Percentiles rank a stretch among this genome's conserved stretches.
These are phyloP conservation scores for Pichia sporocuriosa DNA, from an alignment of 805 yeast species.

Conservation along the genomic window DNA sequence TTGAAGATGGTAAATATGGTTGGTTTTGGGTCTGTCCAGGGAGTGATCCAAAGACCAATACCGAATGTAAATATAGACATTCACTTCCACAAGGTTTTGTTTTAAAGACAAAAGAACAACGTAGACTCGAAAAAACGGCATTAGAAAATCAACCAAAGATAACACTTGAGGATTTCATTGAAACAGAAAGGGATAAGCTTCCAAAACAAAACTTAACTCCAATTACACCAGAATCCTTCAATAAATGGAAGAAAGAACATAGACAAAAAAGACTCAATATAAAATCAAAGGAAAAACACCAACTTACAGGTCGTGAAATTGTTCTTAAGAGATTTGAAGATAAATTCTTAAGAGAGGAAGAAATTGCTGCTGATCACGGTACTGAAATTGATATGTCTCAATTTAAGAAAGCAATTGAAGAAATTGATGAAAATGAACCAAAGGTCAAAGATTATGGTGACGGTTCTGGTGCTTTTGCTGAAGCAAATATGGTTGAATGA, in stretches of 20 bases:
- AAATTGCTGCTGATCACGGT: conserved; percentile 38
- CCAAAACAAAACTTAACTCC: conserved; percentile 77
- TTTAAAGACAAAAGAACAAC: conserved; percentile 93
- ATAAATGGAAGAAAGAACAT: conserved; percentile 75
- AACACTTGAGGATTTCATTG: conserved; percentile 92
- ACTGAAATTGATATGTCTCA: conserved; percentile 52
- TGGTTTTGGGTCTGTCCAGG: conserved; percentile 99
- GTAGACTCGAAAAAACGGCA: conserved; percentile 80
- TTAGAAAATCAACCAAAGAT: conserved; percentile 80
- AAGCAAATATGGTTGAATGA: conserved; percentile 19
- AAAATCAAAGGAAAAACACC: conserved; percentile 21
- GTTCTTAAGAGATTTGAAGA: conserved; percentile 54
- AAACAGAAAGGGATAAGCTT: conserved; percentile 81
- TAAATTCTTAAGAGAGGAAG: conserved; percentile 49
- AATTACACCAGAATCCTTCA: conserved; percentile 73
- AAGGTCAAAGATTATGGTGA: conserved; percentile 70
- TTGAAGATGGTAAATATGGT: conserved; percentile 94
- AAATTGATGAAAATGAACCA: conserved; percentile 39
- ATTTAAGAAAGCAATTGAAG: conserved; percentile 51
- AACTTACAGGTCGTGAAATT: conserved; percentile 61
- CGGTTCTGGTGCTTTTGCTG: conserved; percentile 39
- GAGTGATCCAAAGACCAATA: conserved; percentile 53
- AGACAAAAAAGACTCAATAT: conserved; percentile 44
- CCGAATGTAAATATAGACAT: conserved; percentile 86
- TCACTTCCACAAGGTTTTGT: conserved; percentile 96